A percentile compares a stretch with the other conserved stretches of the same genome.
Evolutionary conservation across 352 stramenopile species (phyloP).

Genomic region (Globisporangium solare): DNA sequence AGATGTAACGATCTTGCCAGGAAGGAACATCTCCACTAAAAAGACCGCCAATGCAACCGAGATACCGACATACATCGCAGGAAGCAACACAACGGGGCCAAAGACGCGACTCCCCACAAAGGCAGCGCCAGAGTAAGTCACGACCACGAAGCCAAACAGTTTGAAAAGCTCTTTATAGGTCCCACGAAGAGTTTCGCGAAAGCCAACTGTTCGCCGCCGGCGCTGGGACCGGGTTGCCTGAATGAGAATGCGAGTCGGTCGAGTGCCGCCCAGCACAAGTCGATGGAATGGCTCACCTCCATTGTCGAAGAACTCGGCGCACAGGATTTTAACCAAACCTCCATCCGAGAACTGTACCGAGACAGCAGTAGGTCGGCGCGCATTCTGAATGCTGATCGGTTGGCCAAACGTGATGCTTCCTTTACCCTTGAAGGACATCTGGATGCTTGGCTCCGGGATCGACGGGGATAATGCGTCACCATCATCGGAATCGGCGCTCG

Average conservation of each 20-base stretch:
- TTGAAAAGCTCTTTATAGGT: conserved; percentile 66
- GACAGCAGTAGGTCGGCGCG: conserved; percentile 43
- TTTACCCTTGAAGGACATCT: conserved; percentile 14
- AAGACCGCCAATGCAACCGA: conserved; percentile 41
- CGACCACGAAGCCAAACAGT: conserved; percentile 50
- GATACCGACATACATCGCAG: conserved; percentile 45
- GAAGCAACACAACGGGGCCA: conserved; percentile 41
- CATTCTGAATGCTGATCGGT: conserved; percentile 33
- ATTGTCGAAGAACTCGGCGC: conserved; percentile 32
- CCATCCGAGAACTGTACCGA: conserved; percentile 59
- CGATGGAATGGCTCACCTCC: conserved; percentile 41
- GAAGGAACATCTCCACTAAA: conserved; percentile 50
- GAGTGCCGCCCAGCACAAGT: conserved; percentile 43
- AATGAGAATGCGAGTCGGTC: conserved; percentile 51
- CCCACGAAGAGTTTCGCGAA: conserved; percentile 46
- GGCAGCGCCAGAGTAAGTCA: conserved; percentile 43
- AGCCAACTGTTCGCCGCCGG: conserved; percentile 14
- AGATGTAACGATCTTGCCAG: conserved; percentile 39
- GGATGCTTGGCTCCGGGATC: conserved; percentile 3
- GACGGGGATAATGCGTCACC: conserved; percentile 3
- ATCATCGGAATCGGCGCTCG: conserved; percentile 11
- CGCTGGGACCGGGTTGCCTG: conserved; percentile 28
- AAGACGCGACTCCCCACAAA: conserved; percentile 54
- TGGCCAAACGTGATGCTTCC: conserved; percentile 31
- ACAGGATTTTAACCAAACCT: conserved; percentile 41